Base-by-base conservation (phyloP, 805 yeast genomes). In the Barnettozyma salicaria region DNA sequence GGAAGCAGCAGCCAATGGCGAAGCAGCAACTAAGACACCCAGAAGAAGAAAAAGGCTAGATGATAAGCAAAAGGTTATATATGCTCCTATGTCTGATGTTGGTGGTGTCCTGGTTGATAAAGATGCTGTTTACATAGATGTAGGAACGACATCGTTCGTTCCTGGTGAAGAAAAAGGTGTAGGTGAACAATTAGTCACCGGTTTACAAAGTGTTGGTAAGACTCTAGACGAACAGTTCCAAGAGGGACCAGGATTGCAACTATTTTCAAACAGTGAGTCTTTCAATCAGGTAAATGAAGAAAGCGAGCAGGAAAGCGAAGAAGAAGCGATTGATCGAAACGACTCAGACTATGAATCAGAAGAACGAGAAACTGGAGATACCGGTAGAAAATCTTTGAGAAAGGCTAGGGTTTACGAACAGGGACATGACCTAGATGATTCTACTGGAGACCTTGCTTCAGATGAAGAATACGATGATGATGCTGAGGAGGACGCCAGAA, bases 41-140 rank as follows among this genome's bases (percentile, higher is more conserved):
- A 74, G 94, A 50, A 78, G 96, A 59, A 74, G 97, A 54, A 85
- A 87, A 58, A 75, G 97, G 55, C 74, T 92, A 37, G 97, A 92
- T 48, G 98, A 92, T 55, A 86, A 81, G 50, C 95, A 87, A 57
- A 92, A 89, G 59, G 76, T 87, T 48, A 87, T 92, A 3, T 92
- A 94, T 60, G 99, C 98, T 0, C 99, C 99, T 34, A 92, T 92
- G 99, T 85, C 97, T 32, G 97, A 92, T 61, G 96, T 92, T n/a
- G 97, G 97, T 40, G 99, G 99, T 59, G 95, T 92, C 25, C 68
- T 92, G 47, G 87, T 92, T 43, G 99, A 92, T 64, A 89, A 83
- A 56, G 99, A 92, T 65, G 96, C 98, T 7, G 98, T 92, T 3
- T 92, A 89, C 53, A 86, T 92, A 42, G 97, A 67, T 45, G 63